Evolutionary conservation across 345 rosid genomes (phyloP).

Genomic region (Eucalyptus sideroxylon): DNA sequence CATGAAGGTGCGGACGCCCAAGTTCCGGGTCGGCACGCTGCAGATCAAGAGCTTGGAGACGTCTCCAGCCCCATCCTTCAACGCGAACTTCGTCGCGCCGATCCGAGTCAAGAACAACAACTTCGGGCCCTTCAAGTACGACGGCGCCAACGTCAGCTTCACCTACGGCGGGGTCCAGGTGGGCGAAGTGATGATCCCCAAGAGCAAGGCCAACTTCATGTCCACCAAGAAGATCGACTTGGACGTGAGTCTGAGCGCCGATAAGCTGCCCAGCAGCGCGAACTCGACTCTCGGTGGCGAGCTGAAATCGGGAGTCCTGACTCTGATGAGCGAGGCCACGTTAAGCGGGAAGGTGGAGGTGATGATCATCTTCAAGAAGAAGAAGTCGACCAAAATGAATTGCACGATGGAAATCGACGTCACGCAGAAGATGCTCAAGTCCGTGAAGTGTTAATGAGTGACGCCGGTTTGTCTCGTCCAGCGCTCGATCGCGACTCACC

Average conservation of each 20-base stretch:
- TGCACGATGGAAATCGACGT: background rate
- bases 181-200: background rate
- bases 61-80: background rate
- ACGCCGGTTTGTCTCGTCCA: background rate
- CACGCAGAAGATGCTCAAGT: background rate
- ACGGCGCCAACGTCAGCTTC: background rate
- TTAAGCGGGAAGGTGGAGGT: slow-evolving; percentile 1
- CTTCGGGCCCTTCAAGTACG: slow-evolving; percentile 7
- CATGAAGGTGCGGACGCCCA: slow-evolving; percentile 1
- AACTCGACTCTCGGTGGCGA: background rate
- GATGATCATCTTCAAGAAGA: slow-evolving; percentile 3
- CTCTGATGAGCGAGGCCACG: background rate
- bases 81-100: background rate
- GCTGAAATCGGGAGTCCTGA: background rate
- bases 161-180: background rate
- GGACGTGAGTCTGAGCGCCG: background rate
- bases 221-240: slow-evolving; percentile 2
- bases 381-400: slow-evolving; percentile 2
- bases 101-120: slow-evolving; percentile 3
- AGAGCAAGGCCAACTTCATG: background rate
- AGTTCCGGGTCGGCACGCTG: background rate
- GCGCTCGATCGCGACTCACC: background rate
- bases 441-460: background rate
- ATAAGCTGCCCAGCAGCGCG: background rate
- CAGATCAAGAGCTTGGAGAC: background rate